Evolutionary conservation across 2,329 filamentous ascomycete species (phyloP).

Genomic region (Sporothrix inflata): DNA sequence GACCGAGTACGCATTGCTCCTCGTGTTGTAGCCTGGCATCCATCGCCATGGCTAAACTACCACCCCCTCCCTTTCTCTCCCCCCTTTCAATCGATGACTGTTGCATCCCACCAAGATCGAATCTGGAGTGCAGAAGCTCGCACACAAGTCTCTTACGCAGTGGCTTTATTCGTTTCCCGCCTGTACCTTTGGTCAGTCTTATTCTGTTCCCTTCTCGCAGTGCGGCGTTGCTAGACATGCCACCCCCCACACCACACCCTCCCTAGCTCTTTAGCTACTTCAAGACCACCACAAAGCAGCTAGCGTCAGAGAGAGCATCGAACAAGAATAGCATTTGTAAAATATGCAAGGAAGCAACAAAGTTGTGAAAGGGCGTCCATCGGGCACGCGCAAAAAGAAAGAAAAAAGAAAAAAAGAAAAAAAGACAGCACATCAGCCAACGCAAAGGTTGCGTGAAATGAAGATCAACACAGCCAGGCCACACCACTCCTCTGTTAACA

Average conservation of each 20-base stretch:
- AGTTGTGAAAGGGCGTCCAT: background rate
- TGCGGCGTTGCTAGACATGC: background rate
- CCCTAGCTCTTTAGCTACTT: background rate
- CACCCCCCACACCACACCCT: background rate
- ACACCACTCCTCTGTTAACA: background rate
- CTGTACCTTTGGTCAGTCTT: background rate
- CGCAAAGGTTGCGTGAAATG: slow-evolving; percentile 1
- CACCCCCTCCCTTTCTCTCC: background rate
- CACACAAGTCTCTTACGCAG: background rate
- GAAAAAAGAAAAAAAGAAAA: background rate
- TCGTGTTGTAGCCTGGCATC: background rate
- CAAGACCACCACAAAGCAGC: background rate
- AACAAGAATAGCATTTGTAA: background rate
- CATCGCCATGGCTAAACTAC: background rate
- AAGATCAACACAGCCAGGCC: background rate
- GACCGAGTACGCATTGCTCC: background rate
- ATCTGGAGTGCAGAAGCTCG: background rate
- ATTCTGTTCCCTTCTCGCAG: background rate
- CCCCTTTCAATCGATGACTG: background rate
- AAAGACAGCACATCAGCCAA: background rate
- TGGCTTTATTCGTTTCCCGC: too few species aligned
- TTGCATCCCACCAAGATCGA: background rate
- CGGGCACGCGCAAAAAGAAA: background rate
- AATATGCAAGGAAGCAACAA: background rate
- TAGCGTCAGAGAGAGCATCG: slow-evolving; percentile 17